Evolutionary conservation across 139 green algal genomes (phyloP).

Genomic region (Volvox reticuliferus): DNA sequence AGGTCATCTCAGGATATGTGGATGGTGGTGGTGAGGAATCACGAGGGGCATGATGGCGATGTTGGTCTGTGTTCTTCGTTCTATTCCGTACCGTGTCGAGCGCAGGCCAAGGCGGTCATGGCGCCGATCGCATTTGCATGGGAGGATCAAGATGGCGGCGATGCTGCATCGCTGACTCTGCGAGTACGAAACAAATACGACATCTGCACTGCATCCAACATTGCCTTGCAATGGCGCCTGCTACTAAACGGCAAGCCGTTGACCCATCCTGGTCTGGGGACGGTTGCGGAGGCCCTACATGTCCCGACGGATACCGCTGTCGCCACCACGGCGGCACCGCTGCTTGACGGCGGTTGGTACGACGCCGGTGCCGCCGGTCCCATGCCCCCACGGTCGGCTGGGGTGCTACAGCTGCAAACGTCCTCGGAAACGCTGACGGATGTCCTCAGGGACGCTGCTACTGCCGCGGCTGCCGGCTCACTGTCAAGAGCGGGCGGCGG

Average conservation of each 20-base stretch:
- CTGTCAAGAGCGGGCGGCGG: not conserved
- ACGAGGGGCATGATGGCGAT: too few relatives aligned
- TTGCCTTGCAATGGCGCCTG: slow-evolving; percentile 74
- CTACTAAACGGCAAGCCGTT: slow-evolving; percentile 64
- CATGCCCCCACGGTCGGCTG: not conserved
- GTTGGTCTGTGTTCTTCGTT: too few relatives aligned
- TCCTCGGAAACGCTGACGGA: not conserved
- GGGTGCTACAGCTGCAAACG: not conserved
- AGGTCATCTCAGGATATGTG: too few relatives aligned
- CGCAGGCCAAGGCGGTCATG: slow-evolving; percentile 61
- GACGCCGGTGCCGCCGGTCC: not conserved
- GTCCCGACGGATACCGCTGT: not conserved
- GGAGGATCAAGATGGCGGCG: not conserved
- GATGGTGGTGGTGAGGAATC: too few relatives aligned
- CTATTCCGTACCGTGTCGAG: too few relatives aligned
- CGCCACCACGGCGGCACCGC: not conserved
- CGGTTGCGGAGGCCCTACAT: not conserved
- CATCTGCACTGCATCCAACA: slow-evolving; percentile 58
- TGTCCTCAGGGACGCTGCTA: not conserved
- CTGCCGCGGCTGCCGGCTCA: not conserved
- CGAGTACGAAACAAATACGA: slow-evolving; percentile 73
- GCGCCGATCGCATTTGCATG: slow-evolving; percentile 66
- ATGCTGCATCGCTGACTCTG: not conserved
- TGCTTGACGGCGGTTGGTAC: slow-evolving; percentile 39
- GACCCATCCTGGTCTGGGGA: not conserved